phyloP scores from a whole-genome alignment of 495 filamentous ascomycete species.

The Daldinia concentrica region DNA sequence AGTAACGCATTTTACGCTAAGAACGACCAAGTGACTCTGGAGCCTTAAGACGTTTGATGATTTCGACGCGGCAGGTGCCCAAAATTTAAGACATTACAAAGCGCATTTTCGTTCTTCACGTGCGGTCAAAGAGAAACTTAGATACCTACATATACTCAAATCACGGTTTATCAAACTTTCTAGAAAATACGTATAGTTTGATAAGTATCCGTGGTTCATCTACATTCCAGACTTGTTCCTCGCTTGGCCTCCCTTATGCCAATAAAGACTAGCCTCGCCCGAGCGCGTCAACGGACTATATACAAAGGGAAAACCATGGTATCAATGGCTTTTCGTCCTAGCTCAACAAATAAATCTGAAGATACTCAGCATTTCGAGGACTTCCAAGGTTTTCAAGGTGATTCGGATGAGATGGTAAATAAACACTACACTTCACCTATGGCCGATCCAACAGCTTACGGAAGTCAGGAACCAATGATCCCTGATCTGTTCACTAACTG shows the following conservation, averaged over 20 bases:
- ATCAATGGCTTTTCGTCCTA: slow-evolving; percentile 15
- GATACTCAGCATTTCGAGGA: slow-evolving; percentile 1
- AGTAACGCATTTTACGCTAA: slow-evolving; percentile 1
- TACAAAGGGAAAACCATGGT: slow-evolving; percentile 31
- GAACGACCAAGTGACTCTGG: slow-evolving; percentile 12
- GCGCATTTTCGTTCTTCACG: slow-evolving; percentile 1
- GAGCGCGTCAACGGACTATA: slow-evolving; percentile 40
- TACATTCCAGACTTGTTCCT: slow-evolving; percentile 27
- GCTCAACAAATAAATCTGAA: slow-evolving; percentile 3
- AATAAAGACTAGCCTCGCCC: slow-evolving; percentile 46
- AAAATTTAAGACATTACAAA: slow-evolving; percentile 34
- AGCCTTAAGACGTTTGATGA: slow-evolving; percentile 24
- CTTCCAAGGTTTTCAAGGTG: neutral
- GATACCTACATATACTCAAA: neutral
- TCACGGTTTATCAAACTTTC: neutral
- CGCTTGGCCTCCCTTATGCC: slow-evolving; percentile 38
- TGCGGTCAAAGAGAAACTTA: neutral
- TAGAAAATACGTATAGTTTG: slow-evolving; percentile 3
- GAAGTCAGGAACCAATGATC: slow-evolving; percentile 56
- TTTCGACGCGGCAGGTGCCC: slow-evolving; percentile 29
- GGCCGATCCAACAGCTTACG: slow-evolving; percentile 28
- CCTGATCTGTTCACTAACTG: slow-evolving; percentile 71
- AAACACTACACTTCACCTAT: slow-evolving; percentile 3
- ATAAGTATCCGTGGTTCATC: slow-evolving; percentile 13
- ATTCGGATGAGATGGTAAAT: slow-evolving; percentile 23